Percentiles rank a stretch among this genome's conserved stretches.
phyloP scores from a whole-genome alignment of 2,329 filamentous ascomycete species.

The Trichoderma sp. region DNA sequence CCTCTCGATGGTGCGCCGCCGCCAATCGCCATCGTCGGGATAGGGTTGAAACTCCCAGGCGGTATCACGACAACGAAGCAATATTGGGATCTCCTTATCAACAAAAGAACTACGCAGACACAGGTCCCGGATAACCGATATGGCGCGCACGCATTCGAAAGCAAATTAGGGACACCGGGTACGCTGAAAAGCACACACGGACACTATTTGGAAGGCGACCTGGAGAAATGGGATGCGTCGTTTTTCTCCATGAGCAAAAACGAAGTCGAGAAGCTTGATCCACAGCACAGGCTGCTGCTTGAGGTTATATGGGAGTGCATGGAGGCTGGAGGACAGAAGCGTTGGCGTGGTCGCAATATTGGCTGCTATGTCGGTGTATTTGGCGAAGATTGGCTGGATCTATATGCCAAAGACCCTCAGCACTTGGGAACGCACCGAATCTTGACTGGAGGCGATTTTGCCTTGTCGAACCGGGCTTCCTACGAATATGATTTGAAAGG shows the following conservation, averaged over 20 bases:
- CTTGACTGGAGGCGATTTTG: constrained; percentile 35
- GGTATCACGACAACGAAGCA: constrained; percentile 34
- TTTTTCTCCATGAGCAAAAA: constrained; percentile 40
- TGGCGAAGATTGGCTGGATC: constrained; percentile 37
- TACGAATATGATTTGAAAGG: constrained; percentile 43
- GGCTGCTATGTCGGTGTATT: constrained; percentile 40
- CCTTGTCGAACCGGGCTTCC: constrained; percentile 40
- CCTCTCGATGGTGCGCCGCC: constrained; percentile 1
- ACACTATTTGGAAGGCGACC: constrained; percentile 37
- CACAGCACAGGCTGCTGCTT: constrained; percentile 37
- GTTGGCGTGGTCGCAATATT: constrained; percentile 36
- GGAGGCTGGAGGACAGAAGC: constrained; percentile 36
- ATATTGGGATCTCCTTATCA: constrained; percentile 41
- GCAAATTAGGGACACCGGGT: constrained; percentile 20
- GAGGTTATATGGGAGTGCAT: constrained; percentile 39
- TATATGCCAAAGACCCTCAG: constrained; percentile 32
- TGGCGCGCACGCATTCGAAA: constrained; percentile 34
- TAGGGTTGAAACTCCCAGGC: constrained; percentile 41
- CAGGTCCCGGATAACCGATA: constrained; percentile 38
- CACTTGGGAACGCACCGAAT: constrained; percentile 32
- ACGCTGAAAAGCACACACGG: constrained; percentile 31
- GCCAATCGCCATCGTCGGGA: constrained; percentile 43
- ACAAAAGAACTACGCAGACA: constrained; percentile 30
- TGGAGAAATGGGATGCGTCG: constrained; percentile 38
- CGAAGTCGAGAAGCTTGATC: constrained; percentile 40